Conservation (phyloP, 768 basidiomycete genomes). For the Naganishia friedmannii region DNA sequence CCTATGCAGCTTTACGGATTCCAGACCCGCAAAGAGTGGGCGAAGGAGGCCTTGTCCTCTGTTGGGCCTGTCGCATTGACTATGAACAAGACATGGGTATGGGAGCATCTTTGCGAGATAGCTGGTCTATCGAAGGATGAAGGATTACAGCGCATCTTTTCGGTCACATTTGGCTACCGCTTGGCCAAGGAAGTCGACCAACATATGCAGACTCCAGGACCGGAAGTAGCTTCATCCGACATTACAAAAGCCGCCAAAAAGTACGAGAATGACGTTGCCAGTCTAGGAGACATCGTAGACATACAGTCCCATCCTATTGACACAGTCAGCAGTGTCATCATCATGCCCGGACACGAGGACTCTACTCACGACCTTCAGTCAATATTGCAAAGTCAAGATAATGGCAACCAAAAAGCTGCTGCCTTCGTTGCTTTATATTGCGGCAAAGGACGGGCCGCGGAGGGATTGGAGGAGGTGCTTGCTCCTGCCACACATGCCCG, state of each 20-base stretch:
- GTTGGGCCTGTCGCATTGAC: slow-evolving; percentile 21
- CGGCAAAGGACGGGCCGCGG: not conserved
- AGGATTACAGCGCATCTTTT: slow-evolving; percentile 14
- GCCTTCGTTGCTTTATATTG: slow-evolving; percentile 1
- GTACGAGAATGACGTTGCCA: not conserved
- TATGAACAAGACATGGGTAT: slow-evolving; percentile 7
- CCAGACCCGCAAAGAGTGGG: slow-evolving; percentile 63
- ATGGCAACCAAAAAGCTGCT: not conserved
- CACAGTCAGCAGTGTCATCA: slow-evolving; percentile 18
- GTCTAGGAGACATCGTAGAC: not conserved
- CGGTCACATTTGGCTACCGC: not conserved
- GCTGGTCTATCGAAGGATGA: slow-evolving; percentile 14
- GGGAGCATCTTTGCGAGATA: slow-evolving; percentile 13
- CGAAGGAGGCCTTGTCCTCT: slow-evolving; percentile 26
- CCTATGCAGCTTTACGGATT: slow-evolving; percentile 77
- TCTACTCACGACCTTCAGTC: not conserved
- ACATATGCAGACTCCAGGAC: not conserved
- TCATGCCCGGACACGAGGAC: slow-evolving; percentile 6
- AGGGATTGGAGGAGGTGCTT: slow-evolving; percentile 14
- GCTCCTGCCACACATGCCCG: not conserved
- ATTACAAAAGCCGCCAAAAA: not conserved
- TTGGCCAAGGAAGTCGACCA: not conserved
- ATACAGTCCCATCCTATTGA: slow-evolving; percentile 5
- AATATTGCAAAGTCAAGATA: slow-evolving; percentile 7
- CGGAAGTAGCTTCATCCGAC: not conserved